Evolutionary conservation across 108 stramenopile genomes (phyloP), one percentile per base, ranked within the genome.

Genomic region (Licmophora abbreviata): DNA sequence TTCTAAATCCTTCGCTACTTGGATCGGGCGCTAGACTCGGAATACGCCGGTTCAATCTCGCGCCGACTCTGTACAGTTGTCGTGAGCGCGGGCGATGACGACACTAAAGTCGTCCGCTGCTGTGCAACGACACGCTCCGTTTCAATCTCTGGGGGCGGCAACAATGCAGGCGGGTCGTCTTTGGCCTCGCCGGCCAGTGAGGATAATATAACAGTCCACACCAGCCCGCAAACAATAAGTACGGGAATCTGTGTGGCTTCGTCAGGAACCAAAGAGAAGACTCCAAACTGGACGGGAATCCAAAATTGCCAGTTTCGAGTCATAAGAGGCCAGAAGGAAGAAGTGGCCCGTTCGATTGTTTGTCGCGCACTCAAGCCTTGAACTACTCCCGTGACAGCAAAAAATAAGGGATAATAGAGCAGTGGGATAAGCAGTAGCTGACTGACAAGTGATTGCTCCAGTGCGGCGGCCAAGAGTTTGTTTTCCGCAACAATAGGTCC

Each of bases 281-380:
- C 71, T 35, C 71, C 54, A 59, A 72, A 82, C 34, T 82, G 81
- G 23, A 78, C 74, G 4, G 81, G 81, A 31, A 82, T 74, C 81
- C 81, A 82, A 24, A 78, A 82, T 14, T 78, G 47, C 14, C 76
- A 43, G 59, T 77, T 82, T 24, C 81, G 38, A 45, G 69, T 64
- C 76, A 78, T 82, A 6, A 82, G 48, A 2, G 81, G 81, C 0
- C 77, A 7, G 46, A 77, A 82, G 25, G 52, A 78, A 30, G 75
- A 54, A 24, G 67, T 59, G 14, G 81, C 81, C 42, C 81, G 30
- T 15, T 59, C 32, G 20, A 74, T 24, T 28, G 73, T 44, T 44
- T 56, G 68, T 29, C 50, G 36, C 5, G 38, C 51, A 12, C 62
- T 57, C 2, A 82, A 47, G 0, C 75, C 81, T 55, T 77, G 75